A percentile compares a stretch with the other conserved stretches of the same genome.
Conservation (phyloP, 805 yeast genomes). For the Torulaspora franciscae region DNA sequence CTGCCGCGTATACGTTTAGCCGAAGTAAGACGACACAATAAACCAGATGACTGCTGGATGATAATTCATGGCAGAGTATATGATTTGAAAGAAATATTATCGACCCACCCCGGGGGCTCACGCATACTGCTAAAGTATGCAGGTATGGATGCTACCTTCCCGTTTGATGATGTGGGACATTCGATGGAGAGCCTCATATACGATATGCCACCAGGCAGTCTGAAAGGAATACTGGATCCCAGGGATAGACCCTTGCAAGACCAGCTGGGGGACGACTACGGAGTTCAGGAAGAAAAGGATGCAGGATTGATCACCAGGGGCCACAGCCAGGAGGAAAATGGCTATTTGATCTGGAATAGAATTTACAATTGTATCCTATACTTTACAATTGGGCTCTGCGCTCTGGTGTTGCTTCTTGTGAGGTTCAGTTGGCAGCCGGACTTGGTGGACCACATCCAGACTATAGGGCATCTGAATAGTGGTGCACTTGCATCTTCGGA, state of each 20-base stretch:
- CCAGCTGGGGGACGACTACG: background rate
- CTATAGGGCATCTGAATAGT: conserved; percentile 1
- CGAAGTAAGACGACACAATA: conserved; percentile 18
- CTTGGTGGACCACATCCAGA: background rate
- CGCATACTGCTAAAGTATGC: conserved; percentile 23
- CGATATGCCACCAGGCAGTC: conserved; percentile 47
- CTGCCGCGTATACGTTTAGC: conserved; percentile 11
- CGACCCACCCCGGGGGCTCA: conserved; percentile 28
- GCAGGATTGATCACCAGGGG: conserved; percentile 6
- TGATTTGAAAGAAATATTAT: conserved; percentile 23
- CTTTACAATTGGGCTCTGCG: conserved; percentile 13
- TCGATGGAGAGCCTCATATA: conserved; percentile 33
- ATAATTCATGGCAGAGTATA: conserved; percentile 26
- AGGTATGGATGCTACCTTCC: conserved; percentile 27
- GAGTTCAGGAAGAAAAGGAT: conserved; percentile 1
- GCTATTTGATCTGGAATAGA: conserved; percentile 7
- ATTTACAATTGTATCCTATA: conserved; percentile 10
- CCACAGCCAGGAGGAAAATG: conserved; percentile 7
- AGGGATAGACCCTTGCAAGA: background rate
- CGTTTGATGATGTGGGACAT: conserved; percentile 29
- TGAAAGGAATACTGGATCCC: conserved; percentile 47
- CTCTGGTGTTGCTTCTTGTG: conserved; percentile 13
- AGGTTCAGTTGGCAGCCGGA: conserved; percentile 5
- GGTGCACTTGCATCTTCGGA: conserved; percentile 5
- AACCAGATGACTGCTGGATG: conserved; percentile 23